phyloP scores from a whole-genome alignment of 2,329 filamentous ascomycete genomes.

The Phyllosticta citrichinensis region DNA sequence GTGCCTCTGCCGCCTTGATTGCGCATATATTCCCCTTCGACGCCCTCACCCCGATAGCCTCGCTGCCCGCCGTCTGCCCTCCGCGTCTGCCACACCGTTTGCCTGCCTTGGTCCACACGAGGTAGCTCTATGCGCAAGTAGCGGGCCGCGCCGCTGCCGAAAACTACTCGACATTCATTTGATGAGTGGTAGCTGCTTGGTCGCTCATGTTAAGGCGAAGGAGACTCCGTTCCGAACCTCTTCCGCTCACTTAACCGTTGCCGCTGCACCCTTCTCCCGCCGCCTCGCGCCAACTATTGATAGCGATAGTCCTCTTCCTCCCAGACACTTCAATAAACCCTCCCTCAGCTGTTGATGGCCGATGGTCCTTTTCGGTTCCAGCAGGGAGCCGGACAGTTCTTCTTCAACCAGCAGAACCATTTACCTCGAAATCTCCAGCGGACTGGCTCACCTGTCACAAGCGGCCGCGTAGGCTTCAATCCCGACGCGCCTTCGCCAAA shows the following conservation, averaged over 20 bases:
- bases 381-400: constrained; percentile 51
- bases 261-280: constrained; percentile 16
- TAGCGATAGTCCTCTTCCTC: constrained; percentile 7
- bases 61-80: background rate
- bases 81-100: background rate
- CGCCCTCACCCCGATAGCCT: constrained; percentile 2
- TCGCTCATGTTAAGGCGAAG: constrained; percentile 38
- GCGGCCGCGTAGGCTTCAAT: constrained; percentile 34
- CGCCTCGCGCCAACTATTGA: constrained; percentile 7
- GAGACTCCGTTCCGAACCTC: constrained; percentile 36
- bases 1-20: background rate
- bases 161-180: constrained; percentile 6
- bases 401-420: constrained; percentile 42
- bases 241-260: constrained; percentile 31
- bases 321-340: background rate
- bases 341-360: constrained; percentile 49
- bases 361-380: constrained; percentile 56
- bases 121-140: constrained; percentile 1
- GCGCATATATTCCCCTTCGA: background rate
- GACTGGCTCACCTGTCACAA: constrained; percentile 36
- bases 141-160: constrained; percentile 6
- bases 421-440: constrained; percentile 36
- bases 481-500: constrained; percentile 48
- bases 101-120: constrained; percentile 3
- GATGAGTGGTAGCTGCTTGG: constrained; percentile 11